These are phyloP conservation scores for Saussurea involucrata DNA, from an alignment of 129 eudicot genomes.

Conservation along the genomic window DNA sequence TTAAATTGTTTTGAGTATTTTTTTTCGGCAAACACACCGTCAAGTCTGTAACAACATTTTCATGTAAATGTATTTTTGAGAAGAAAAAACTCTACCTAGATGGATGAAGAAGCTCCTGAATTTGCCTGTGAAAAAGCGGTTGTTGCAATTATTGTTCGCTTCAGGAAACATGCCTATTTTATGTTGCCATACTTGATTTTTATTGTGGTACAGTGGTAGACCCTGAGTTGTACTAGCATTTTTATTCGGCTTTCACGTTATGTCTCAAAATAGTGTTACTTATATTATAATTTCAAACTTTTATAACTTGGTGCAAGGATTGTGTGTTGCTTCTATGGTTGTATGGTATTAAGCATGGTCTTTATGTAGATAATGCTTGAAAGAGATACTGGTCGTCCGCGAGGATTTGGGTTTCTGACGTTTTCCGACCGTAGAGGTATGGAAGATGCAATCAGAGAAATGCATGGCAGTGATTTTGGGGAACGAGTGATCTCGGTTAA, in stretches of 20 bases:
- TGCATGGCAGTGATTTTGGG: slow-evolving; percentile 84
- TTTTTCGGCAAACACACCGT: background rate
- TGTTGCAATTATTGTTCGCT: background rate
- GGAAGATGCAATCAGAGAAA: slow-evolving; percentile 94
- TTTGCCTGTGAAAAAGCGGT: background rate
- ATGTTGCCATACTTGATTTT: background rate
- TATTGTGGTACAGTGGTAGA: background rate
- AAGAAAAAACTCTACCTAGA: background rate
- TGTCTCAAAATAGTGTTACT: background rate
- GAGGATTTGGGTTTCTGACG: slow-evolving; percentile 94
- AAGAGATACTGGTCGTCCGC: slow-evolving; percentile 97
- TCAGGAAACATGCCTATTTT: background rate
- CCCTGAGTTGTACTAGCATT: background rate
- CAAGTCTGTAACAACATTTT: background rate
- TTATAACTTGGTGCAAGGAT: background rate
- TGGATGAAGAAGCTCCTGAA: background rate
- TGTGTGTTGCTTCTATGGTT: background rate
- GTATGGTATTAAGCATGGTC: slow-evolving; percentile 19
- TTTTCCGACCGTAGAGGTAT: slow-evolving; percentile 86
- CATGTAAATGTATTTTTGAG: background rate
- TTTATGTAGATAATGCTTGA: slow-evolving; percentile 78
- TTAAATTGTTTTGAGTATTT: too few species aligned
- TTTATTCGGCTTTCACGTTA: background rate
- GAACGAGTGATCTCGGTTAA: slow-evolving; percentile 79
- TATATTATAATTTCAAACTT: background rate